Percentiles rank a stretch among this genome's conserved stretches.
Evolutionary conservation across 352 stramenopile genomes (phyloP).

Genomic region (Phytophthora idaei): DNA sequence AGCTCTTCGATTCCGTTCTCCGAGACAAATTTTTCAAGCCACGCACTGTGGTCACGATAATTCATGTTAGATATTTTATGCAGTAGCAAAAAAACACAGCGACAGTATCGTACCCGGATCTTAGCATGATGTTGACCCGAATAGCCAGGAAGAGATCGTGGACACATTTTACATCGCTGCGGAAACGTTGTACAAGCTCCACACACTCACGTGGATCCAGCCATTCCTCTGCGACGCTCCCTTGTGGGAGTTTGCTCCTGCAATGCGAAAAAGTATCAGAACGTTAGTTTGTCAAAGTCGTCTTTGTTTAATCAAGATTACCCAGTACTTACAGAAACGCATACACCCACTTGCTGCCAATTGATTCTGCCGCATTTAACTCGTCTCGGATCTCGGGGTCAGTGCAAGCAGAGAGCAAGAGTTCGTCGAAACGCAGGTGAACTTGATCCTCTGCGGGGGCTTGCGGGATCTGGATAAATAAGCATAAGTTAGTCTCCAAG

Average conservation of each 20-base stretch:
- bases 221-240: constrained; percentile 48
- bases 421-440: constrained; percentile 47
- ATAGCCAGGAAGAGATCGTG: constrained; percentile 65
- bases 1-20: constrained; percentile 51
- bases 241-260: constrained; percentile 52
- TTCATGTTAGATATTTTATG: constrained; percentile 1
- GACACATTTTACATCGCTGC: constrained; percentile 39
- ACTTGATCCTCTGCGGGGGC: constrained; percentile 45
- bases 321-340: constrained; percentile 57
- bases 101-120: constrained; percentile 38
- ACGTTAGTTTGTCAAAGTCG: neutral
- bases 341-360: constrained; percentile 76
- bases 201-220: constrained; percentile 60
- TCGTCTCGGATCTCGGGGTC: constrained; percentile 42
- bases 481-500: constrained; percentile 12
- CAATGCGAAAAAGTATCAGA: neutral
- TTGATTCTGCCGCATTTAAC: constrained; percentile 46
- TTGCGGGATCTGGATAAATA: constrained; percentile 51
- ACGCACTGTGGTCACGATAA: constrained; percentile 36
- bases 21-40: constrained; percentile 59
- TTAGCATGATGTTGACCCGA: constrained; percentile 66
- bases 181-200: constrained; percentile 45
- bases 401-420: constrained; percentile 42
- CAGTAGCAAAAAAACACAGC: neutral
- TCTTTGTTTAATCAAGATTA: neutral